phyloP scores from a whole-genome alignment of 805 yeast genomes.

The Schizosaccharomyces cryophilus region DNA sequence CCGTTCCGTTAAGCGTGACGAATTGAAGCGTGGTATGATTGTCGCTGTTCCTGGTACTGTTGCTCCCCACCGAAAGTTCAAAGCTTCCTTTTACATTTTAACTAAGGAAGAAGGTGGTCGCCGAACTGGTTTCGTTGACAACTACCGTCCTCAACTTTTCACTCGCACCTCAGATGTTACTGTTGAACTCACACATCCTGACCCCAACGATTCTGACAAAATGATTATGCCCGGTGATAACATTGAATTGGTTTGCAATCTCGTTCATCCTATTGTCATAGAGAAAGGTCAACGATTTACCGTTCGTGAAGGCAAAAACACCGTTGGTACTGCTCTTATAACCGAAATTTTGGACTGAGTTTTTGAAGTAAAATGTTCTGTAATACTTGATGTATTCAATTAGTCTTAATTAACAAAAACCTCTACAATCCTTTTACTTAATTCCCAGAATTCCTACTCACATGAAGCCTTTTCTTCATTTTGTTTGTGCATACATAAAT shows the following conservation, averaged over 20 bases:
- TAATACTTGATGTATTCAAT: not conserved
- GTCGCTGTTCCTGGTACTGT: slow-evolving; percentile 79
- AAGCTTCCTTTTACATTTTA: slow-evolving; percentile 78
- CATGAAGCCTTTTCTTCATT: too few species aligned
- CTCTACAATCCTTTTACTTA: too few species aligned
- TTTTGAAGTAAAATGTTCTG: not conserved
- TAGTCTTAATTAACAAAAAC: too few species aligned
- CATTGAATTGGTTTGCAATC: slow-evolving; percentile 79
- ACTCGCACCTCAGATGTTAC: slow-evolving; percentile 80
- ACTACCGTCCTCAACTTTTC: slow-evolving; percentile 95
- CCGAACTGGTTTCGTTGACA: slow-evolving; percentile 87
- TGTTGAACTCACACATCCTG: slow-evolving; percentile 17
- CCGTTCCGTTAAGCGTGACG: slow-evolving; percentile 97
- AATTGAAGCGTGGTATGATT: slow-evolving; percentile 92
- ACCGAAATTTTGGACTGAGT: slow-evolving; percentile 53
- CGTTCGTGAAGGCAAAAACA: slow-evolving; percentile 97
- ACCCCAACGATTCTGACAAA: slow-evolving; percentile 39
- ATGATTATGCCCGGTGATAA: slow-evolving; percentile 96
- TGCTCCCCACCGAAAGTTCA: slow-evolving; percentile 76
- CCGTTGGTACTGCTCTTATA: slow-evolving; percentile 95
- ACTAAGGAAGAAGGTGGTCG: slow-evolving; percentile 98
- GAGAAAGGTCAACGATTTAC: slow-evolving; percentile 97
- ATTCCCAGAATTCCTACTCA: too few species aligned
- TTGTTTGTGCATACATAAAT: too few species aligned
- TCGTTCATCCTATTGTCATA: slow-evolving; percentile 74